phyloP scores from a whole-genome alignment of 257 asterid genomes.

The Gentiana macrophylla region DNA sequence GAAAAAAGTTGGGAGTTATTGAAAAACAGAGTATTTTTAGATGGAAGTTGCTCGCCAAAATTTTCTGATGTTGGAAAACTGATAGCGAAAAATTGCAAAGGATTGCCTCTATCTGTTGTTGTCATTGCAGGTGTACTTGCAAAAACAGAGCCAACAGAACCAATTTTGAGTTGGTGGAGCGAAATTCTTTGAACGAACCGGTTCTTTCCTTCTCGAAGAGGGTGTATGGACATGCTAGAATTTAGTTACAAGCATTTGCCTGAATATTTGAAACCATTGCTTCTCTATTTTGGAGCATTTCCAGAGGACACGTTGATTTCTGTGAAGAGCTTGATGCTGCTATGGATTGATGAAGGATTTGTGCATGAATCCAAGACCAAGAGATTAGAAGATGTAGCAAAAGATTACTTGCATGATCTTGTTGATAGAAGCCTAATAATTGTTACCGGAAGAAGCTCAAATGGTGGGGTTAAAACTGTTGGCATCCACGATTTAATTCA shows the following conservation, averaged over 20 bases:
- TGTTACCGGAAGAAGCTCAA: neutral
- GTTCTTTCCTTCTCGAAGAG: neutral
- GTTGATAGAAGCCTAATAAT: neutral
- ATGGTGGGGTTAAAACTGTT: neutral
- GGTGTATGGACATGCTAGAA: neutral
- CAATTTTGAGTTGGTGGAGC: neutral
- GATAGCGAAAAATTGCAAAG: neutral
- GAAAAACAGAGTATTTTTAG: neutral
- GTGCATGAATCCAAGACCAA: neutral
- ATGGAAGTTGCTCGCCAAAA: neutral
- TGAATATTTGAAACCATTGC: neutral
- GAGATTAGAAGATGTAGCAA: constrained; percentile 1
- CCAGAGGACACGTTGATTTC: neutral
- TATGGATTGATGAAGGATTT: constrained; percentile 12
- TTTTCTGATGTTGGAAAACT: neutral
- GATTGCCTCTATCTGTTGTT: neutral
- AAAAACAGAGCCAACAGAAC: neutral
- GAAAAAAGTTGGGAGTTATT: neutral
- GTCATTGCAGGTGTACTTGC: constrained; percentile 1
- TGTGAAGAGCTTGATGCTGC: neutral
- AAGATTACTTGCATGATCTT: constrained; percentile 3
- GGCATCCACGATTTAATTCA: constrained; percentile 3
- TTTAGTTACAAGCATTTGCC: constrained; percentile 7
- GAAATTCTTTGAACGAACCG: neutral
- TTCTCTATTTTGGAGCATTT: constrained; percentile 7